phyloP scores from a whole-genome alignment of 1,139 yeast genomes.

The Ogataea hybrid region DNA sequence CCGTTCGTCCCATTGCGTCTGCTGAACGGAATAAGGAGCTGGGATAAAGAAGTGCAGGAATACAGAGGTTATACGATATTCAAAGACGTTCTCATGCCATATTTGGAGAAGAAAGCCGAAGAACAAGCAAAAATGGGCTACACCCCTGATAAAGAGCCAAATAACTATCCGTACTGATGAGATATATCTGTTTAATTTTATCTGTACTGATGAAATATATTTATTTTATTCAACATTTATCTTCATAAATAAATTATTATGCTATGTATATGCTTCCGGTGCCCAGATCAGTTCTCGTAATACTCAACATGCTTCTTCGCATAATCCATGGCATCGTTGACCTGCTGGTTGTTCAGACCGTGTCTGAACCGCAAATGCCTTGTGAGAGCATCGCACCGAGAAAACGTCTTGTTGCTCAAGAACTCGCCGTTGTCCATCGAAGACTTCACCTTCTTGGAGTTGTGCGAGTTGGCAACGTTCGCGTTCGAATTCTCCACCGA shows the following conservation, averaged over 20 bases:
- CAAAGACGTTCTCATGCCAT: slow-evolving; percentile 53
- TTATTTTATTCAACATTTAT: neutral
- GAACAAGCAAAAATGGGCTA: slow-evolving; percentile 52
- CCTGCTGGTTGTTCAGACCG: slow-evolving; percentile 64
- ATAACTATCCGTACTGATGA: slow-evolving; percentile 39
- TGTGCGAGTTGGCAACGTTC: slow-evolving; percentile 29
- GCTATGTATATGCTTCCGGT: slow-evolving; percentile 7
- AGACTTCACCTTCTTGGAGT: slow-evolving; percentile 41
- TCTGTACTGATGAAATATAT: slow-evolving; percentile 33
- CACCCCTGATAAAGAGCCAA: slow-evolving; percentile 39
- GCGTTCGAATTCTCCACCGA: slow-evolving; percentile 33
- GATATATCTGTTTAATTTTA: slow-evolving; percentile 22
- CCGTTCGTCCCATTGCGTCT: slow-evolving; percentile 60
- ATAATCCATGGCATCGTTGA: slow-evolving; percentile 64
- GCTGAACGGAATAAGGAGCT: slow-evolving; percentile 53
- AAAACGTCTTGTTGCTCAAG: slow-evolving; percentile 70
- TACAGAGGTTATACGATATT: slow-evolving; percentile 59
- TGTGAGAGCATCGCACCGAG: slow-evolving; percentile 92
- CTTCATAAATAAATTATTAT: slow-evolving; percentile 3
- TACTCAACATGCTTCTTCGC: slow-evolving; percentile 79
- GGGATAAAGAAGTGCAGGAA: slow-evolving; percentile 58
- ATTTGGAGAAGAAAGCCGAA: slow-evolving; percentile 46
- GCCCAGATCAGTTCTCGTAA: slow-evolving; percentile 27
- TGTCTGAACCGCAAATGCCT: slow-evolving; percentile 92
- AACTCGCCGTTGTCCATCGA: slow-evolving; percentile 53